Base-by-base conservation (phyloP, 768 basidiomycete genomes). In the Hirschioporus abietinus region DNA sequence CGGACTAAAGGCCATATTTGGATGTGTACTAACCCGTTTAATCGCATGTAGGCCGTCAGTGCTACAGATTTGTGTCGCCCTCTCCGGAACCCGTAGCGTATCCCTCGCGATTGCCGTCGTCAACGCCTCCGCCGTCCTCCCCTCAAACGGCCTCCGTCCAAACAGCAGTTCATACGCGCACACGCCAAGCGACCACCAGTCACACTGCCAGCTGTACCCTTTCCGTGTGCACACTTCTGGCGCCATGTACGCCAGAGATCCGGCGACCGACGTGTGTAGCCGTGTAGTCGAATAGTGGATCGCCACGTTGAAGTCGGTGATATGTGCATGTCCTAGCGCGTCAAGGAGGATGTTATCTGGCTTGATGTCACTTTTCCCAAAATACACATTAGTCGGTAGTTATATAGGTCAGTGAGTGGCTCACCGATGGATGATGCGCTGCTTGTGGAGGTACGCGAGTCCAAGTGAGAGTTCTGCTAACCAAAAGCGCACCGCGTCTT, bases 231-330 rank as follows among this genome's bases (percentile, higher is more conserved):
- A 83, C n/a, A 99, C 91, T 76, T 99, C 95, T 0, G 96, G 96
- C 10, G 96, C 96, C 97, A 99, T 99, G 79, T 99, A 99, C 0
- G 97, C 96, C 94, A 99, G 96, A 73, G 93, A 95, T 3, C 97
- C 97, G 7, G 97, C 96, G 18, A 99, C 92, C 67, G 93, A 94
- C 0, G 93, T 95, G 76, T 99, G 90, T 68, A 91, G 73, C 36
- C 96, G 86, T 64, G 90, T 84, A 67, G 93, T 92, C 12, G 96
- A 96, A 75, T 95, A 98, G 76, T 99, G 96, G 8, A 99, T 96
- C 25, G 96, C 97, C 70, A 99, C 95, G 73, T 99, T 99, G 81
- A 99, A 97, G 79, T 99, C 97, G 9, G 97, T 99, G 72, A 99
- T 81, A 74, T 99, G 96, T 1, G 93, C 96, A 74, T 99, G 96